Evolutionary conservation across 768 basidiomycete genomes (phyloP).

Genomic region (Mrakia gelida): DNA sequence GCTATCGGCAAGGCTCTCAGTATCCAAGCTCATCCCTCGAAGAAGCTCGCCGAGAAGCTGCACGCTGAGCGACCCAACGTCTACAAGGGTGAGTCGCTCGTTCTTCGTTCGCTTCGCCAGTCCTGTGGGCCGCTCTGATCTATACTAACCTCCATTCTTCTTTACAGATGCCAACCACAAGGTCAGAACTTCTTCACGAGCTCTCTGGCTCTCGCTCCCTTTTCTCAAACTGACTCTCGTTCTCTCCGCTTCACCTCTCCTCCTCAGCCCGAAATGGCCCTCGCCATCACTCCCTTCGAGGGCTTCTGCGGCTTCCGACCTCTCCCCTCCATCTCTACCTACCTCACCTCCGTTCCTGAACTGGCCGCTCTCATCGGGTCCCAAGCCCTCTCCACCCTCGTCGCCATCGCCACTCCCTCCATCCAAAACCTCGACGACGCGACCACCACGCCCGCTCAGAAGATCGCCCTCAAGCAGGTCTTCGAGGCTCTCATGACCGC

Average conservation of each 20-base stretch:
- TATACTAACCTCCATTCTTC: background rate
- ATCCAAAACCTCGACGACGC: conserved; percentile 42
- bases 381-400: conserved; percentile 47
- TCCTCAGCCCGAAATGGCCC: conserved; percentile 83
- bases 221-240: background rate
- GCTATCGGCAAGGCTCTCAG: conserved; percentile 84
- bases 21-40: conserved; percentile 90
- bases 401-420: conserved; percentile 49
- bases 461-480: conserved; percentile 62
- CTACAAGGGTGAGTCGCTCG: conserved; percentile 72
- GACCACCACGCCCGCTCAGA: conserved; percentile 49
- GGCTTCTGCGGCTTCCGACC: conserved; percentile 94
- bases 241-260: background rate
- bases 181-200: conserved; percentile 34
- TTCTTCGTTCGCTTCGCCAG: background rate
- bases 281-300: conserved; percentile 83
- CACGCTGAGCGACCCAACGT: conserved; percentile 67
- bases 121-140: background rate
- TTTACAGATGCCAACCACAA: conserved; percentile 83
- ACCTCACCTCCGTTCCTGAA: conserved; percentile 69
- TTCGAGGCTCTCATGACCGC: conserved; percentile 85
- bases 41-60: conserved; percentile 66
- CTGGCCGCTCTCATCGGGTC: conserved; percentile 64
- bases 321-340: conserved; percentile 61
- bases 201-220: background rate